phyloP scores from a whole-genome alignment of 352 stramenopile genomes.

The Globisporangium heterothallicum region DNA sequence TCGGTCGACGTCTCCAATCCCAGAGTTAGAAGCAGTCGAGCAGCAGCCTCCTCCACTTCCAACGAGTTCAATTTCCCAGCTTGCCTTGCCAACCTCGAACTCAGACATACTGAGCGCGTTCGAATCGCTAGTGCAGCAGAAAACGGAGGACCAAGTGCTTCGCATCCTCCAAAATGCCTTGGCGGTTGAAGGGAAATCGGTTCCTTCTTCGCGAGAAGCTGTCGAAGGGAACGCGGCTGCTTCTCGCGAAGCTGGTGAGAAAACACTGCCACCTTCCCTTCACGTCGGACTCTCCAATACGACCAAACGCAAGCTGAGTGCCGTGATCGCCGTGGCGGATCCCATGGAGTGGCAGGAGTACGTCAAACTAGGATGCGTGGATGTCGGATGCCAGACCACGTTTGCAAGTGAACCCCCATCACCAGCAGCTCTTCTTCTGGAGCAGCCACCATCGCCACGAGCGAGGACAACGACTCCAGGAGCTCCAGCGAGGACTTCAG shows the following conservation, averaged over 20 bases:
- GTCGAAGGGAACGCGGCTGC: too few relatives aligned
- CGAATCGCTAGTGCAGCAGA: constrained; percentile 26
- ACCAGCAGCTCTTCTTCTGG: background rate
- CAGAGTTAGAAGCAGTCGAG: constrained; percentile 11
- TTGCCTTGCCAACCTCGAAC: constrained; percentile 7
- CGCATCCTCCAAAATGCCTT: constrained; percentile 26
- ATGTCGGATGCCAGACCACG: constrained; percentile 47
- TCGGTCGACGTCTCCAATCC: constrained; percentile 32
- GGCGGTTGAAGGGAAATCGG: background rate
- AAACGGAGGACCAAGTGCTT: constrained; percentile 35
- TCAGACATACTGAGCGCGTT: constrained; percentile 30
- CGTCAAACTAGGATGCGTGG: constrained; percentile 39
- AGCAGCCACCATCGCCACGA: background rate
- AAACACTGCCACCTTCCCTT: too few relatives aligned
- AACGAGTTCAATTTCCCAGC: background rate
- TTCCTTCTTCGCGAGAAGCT: too few relatives aligned
- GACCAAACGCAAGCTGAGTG: constrained; percentile 36
- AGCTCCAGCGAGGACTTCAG: background rate
- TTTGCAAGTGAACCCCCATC: constrained; percentile 16
- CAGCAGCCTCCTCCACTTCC: background rate
- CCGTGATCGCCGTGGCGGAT: constrained; percentile 45
- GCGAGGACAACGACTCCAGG: too few relatives aligned
- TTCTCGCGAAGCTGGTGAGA: too few relatives aligned
- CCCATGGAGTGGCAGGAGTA: constrained; percentile 64
- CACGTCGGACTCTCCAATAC: background rate